phyloP scores from a whole-genome alignment of 306 rosid genomes.

The Prunus fruticosa region DNA sequence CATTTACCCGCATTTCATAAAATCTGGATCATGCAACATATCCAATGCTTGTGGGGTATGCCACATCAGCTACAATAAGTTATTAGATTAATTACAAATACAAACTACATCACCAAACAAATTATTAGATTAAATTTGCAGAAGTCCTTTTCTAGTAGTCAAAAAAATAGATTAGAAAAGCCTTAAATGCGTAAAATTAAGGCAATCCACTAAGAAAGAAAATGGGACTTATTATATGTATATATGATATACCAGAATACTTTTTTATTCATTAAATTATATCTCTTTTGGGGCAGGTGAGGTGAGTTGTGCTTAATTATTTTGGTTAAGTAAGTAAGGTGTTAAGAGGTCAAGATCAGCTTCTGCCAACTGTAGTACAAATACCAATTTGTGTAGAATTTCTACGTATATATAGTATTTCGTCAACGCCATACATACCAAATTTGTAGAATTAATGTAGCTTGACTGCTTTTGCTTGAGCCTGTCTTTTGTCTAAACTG shows the following conservation, averaged over 20 bases:
- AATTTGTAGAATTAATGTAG: too few species aligned
- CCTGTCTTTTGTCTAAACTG: slow-evolving; percentile 6
- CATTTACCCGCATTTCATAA: too few species aligned
- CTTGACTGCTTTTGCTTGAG: background rate
- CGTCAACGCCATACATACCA: slow-evolving; percentile 10
- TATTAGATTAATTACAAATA: too few species aligned
- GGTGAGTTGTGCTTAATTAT: background rate
- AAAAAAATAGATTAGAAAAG: background rate
- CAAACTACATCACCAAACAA: slow-evolving; percentile 1
- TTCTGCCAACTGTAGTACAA: slow-evolving; percentile 28
- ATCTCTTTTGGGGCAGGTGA: slow-evolving; percentile 13
- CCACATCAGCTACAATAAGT: too few species aligned
- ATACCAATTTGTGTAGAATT: slow-evolving; percentile 17
- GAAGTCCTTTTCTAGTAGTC: background rate
- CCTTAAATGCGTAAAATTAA: background rate
- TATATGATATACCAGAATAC: background rate
- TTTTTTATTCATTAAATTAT: slow-evolving; percentile 10
- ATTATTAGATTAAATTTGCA: background rate
- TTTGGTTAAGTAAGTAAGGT: slow-evolving; percentile 3
- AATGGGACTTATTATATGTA: too few species aligned
- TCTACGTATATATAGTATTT: background rate
- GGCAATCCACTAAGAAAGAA: slow-evolving; percentile 3
- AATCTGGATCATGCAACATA: too few species aligned
- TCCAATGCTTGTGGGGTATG: too few species aligned
- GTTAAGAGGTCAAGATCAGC: slow-evolving; percentile 53